Percentiles rank a stretch among this genome's conserved stretches.
Conservation (phyloP, 148 eudicot genomes). For the Polygonum aviculare region DNA sequence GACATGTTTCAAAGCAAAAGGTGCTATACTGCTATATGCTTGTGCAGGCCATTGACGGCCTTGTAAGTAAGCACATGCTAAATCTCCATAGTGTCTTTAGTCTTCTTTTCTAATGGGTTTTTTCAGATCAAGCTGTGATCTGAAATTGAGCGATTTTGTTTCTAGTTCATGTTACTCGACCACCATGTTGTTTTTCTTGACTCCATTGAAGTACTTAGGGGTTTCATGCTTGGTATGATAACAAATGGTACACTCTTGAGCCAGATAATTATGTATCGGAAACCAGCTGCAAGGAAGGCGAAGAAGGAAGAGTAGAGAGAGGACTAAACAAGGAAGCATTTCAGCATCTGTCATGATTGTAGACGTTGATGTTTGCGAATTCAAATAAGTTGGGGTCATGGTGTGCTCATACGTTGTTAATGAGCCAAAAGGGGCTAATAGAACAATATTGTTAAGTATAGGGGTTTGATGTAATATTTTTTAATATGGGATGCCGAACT, state of each 20-base stretch:
- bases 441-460: too few relatives aligned
- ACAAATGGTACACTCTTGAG: constrained; percentile 9
- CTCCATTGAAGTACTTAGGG: constrained; percentile 4
- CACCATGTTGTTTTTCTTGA: not conserved
- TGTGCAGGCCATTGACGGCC: not conserved
- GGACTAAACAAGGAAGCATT: not conserved
- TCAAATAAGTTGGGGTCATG: too few relatives aligned
- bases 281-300: not conserved
- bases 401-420: too few relatives aligned
- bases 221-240: not conserved
- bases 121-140: not conserved
- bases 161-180: not conserved
- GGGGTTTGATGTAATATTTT: too few relatives aligned
- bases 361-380: too few relatives aligned
- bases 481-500: too few relatives aligned
- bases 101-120: not conserved
- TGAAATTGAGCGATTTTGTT: not conserved
- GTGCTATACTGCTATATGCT: not conserved
- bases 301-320: not conserved
- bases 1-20: not conserved
- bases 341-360: not conserved
- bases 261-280: constrained; percentile 4
- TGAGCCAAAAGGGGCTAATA: too few relatives aligned
- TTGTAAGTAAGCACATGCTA: not conserved
- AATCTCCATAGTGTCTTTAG: not conserved